These are phyloP conservation scores for Parietichytrium sp. DNA, from an alignment of 108 stramenopile genomes.

Conservation along the genomic window DNA sequence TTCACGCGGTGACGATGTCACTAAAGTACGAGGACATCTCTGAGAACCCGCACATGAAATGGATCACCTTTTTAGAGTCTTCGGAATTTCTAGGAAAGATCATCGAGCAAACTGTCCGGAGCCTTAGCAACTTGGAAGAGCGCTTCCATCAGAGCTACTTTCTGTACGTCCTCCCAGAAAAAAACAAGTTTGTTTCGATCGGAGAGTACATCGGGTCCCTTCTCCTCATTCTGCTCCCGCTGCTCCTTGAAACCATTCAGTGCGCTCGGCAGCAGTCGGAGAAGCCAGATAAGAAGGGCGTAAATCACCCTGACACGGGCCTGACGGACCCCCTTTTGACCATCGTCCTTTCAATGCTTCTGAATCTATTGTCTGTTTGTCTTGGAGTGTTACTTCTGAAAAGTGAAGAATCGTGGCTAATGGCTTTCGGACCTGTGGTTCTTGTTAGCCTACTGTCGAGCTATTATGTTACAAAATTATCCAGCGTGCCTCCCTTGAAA, in stretches of 20 bases:
- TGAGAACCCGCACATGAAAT: not conserved
- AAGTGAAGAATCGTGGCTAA: not conserved
- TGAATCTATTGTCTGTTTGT: not conserved
- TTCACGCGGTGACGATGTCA: not conserved
- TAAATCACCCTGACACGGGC: no score
- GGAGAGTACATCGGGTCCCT: conserved; percentile 25
- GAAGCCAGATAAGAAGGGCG: no score
- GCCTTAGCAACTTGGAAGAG: conserved; percentile 37
- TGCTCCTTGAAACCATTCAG: not conserved
- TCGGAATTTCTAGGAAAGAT: not conserved
- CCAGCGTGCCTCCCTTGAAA: no score
- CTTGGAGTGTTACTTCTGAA: not conserved
- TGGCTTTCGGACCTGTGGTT: not conserved
- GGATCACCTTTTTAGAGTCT: not conserved
- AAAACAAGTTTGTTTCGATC: not conserved
- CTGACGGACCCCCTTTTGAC: not conserved
- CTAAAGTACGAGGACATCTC: not conserved
- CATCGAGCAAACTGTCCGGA: conserved; percentile 7
- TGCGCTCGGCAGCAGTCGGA: no score
- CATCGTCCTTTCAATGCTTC: not conserved
- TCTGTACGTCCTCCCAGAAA: not conserved
- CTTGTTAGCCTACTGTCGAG: not conserved
- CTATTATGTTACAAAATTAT: no score
- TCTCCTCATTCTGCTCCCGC: not conserved
- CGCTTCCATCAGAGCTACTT: conserved; percentile 14